Base-by-base conservation (phyloP, 2,329 filamentous ascomycete genomes). In the Lecanosticta acicola region DNA sequence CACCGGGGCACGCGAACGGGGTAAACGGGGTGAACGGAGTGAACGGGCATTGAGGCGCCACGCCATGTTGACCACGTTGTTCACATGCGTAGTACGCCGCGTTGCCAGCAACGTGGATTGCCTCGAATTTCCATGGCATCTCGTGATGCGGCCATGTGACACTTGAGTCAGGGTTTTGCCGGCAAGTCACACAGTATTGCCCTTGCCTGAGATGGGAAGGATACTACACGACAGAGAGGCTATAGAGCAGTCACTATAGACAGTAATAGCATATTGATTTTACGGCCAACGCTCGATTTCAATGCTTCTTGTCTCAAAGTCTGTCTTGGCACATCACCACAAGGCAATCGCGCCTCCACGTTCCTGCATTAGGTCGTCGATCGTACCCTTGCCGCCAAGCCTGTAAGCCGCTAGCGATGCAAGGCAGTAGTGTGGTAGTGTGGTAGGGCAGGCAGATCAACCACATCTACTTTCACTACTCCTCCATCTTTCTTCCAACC, bases 1-100 rank as follows among this genome's bases (percentile, higher is more conserved):
- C 56, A 32, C 58, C 58, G 29, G 43, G 43, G 17, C 20, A 48
- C 35, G 43, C 20, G 24, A 50, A 46, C 29, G 49, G 43, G 17
- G 32, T 20, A 20, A 42, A 37, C 40, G 18, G 35, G 20, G 37
- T 29, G 24, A 29, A 29, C 11, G 24, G 24, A 11, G 11, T 29
- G 7, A 29, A 29, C 11, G 24, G 24, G 7, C 7, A 7, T 29
- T 29, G 24, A 29, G 24, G 24, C 5, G 24, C 7, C 7, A 11
- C 24, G 24, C 24, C 11, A 29, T 29, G 7, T 29, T 11, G 24
- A 29, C 24, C 24, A 29, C 24, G 19, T 21, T 19, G 10, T 39
- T 39, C 37, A 14, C 37, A 39, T 39, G 37, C 37, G 37, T 24
- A 39, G 14, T 19, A 21, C 18, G 37, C 37, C 37, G 19, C 37